Conservation (phyloP, 2,329 filamentous ascomycete species). For the Nemania sp. region DNA sequence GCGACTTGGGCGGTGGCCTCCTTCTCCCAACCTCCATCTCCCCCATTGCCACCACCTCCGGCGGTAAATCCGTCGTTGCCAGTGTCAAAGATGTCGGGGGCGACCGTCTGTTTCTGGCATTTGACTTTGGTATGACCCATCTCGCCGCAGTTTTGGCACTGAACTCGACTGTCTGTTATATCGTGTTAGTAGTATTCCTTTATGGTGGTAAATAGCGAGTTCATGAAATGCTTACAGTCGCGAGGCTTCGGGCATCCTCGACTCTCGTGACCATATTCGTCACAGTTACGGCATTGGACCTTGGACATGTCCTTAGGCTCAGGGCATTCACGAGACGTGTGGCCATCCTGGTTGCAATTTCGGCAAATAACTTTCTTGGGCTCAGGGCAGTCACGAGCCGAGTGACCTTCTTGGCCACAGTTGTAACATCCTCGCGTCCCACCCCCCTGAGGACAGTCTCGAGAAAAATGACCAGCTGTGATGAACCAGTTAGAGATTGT, state of each 20-base stretch:
- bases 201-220: background rate
- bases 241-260: constrained; percentile 67
- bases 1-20: constrained; percentile 8
- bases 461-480: constrained; percentile 70
- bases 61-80: constrained; percentile 5
- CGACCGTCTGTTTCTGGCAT: constrained; percentile 50
- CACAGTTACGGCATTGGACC: constrained; percentile 64
- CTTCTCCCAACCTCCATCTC: constrained; percentile 28
- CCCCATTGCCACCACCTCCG: constrained; percentile 20
- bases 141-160: constrained; percentile 69
- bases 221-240: constrained; percentile 58
- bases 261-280: constrained; percentile 61
- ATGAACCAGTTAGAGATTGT: constrained; percentile 37
- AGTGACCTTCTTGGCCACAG: constrained; percentile 73
- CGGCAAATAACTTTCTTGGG: constrained; percentile 66
- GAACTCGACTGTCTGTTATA: constrained; percentile 61
- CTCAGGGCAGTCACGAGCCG: constrained; percentile 63
- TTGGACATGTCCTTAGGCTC: constrained; percentile 57
- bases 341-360: constrained; percentile 70
- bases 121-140: constrained; percentile 58
- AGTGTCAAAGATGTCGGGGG: constrained; percentile 33
- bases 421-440: constrained; percentile 67
- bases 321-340: constrained; percentile 72
- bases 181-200: constrained; percentile 41
- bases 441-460: constrained; percentile 72